phyloP scores from a whole-genome alignment of 2,329 filamentous ascomycete genomes.

The Pezicula neosporulosa region DNA sequence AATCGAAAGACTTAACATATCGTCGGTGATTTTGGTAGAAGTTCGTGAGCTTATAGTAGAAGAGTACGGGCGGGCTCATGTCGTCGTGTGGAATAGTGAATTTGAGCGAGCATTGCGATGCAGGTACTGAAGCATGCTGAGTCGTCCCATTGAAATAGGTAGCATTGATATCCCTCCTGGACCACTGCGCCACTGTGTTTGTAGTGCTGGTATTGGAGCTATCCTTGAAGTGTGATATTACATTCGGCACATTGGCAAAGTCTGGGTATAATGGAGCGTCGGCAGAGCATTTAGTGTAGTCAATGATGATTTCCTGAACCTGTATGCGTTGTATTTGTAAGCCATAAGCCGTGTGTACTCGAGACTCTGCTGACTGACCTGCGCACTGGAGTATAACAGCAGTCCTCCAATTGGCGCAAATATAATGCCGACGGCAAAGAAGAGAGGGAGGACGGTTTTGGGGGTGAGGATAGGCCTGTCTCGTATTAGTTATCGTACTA shows the following conservation, averaged over 20 bases:
- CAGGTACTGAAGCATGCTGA: constrained; percentile 32
- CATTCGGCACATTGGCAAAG: constrained; percentile 50
- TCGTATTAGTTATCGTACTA: constrained; percentile 17
- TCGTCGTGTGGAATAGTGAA: constrained; percentile 78
- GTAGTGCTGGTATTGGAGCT: constrained; percentile 32
- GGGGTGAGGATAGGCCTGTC: constrained; percentile 86
- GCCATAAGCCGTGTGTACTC: not conserved
- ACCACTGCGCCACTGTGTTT: constrained; percentile 19
- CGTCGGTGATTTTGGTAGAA: constrained; percentile 99
- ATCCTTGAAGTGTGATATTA: constrained; percentile 70
- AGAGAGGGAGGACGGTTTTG: constrained; percentile 87
- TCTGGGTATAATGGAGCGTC: constrained; percentile 45
- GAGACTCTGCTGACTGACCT: constrained; percentile 46
- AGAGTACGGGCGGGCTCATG: constrained; percentile 76
- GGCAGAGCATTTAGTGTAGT: constrained; percentile 76
- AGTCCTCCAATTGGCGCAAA: constrained; percentile 91
- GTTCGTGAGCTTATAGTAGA: constrained; percentile 95
- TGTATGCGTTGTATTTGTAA: constrained; percentile 30
- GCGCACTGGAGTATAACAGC: constrained; percentile 78
- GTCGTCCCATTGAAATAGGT: constrained; percentile 30
- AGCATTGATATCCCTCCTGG: constrained; percentile 32
- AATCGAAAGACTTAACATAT: constrained; percentile 87
- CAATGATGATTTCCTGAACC: constrained; percentile 88
- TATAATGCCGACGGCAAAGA: constrained; percentile 86
- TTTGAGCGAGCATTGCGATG: constrained; percentile 62